These are phyloP conservation scores for Penicillium lividum DNA, from an alignment of 495 filamentous ascomycete genomes.

Conservation along the genomic window DNA sequence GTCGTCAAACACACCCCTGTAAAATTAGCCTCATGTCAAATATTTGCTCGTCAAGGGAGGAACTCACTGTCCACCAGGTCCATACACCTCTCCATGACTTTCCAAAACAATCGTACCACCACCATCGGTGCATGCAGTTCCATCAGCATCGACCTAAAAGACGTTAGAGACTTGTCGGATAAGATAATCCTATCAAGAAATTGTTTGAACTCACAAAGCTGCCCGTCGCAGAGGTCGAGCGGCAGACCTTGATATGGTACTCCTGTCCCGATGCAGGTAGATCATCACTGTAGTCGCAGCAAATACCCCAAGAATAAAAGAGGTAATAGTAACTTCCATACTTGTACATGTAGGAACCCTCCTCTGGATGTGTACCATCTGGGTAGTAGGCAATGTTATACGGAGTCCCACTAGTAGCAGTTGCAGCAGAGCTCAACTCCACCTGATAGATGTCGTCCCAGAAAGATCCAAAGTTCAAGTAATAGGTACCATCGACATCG, in stretches of 20 bases:
- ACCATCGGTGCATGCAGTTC: slow-evolving; percentile 55
- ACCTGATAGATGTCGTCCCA: slow-evolving; percentile 71
- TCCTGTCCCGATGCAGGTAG: slow-evolving; percentile 60
- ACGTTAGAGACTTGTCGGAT: not conserved
- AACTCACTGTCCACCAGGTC: slow-evolving; percentile 67
- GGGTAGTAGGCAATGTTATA: slow-evolving; percentile 58
- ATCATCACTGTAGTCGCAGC: slow-evolving; percentile 59
- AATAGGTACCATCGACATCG: slow-evolving; percentile 46
- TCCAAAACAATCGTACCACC: slow-evolving; percentile 67
- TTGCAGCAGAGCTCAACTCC: slow-evolving; percentile 51
- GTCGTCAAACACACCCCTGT: slow-evolving; percentile 52
- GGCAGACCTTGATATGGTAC: slow-evolving; percentile 71
- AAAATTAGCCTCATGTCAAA: slow-evolving; percentile 13
- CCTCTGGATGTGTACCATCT: slow-evolving; percentile 53
- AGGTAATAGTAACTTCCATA: slow-evolving; percentile 65
- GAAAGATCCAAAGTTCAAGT: slow-evolving; percentile 70
- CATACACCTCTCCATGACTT: slow-evolving; percentile 66
- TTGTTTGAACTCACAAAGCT: slow-evolving; percentile 54
- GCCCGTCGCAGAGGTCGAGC: slow-evolving; percentile 55
- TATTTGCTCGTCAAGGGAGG: not conserved
- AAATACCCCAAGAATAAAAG: slow-evolving; percentile 66
- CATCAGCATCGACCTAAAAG: slow-evolving; percentile 53
- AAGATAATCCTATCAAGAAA: no score
- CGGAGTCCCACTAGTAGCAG: slow-evolving; percentile 33
- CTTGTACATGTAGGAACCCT: slow-evolving; percentile 62